Evolutionary conservation across 1,284 basidiomycete species (phyloP), one percentile per base, ranked within the genome.

Genomic region (Trichosporon sp.): DNA sequence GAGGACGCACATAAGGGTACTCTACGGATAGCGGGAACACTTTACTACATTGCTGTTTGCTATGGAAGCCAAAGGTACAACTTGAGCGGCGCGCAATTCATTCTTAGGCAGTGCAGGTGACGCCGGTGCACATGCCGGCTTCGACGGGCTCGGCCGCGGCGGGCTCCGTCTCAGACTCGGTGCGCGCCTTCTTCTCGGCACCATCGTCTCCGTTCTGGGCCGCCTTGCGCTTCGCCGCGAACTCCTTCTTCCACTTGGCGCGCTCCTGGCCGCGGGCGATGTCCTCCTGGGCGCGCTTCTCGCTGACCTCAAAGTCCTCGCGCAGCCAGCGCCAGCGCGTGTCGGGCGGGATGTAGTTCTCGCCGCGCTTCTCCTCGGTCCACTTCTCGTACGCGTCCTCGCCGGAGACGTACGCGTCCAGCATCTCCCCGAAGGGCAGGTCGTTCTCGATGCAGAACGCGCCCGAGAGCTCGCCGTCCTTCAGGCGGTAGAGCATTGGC

Each of bases 331-430:
- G 8, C 42, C n/a, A 18, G 62, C 66, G 60, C 13, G 34, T 53
- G 11, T 21, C 15, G 7, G 60, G 31, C 21, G 47, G 44, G 27
- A 63, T 60, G 47, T 67, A 67, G n/a, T 38, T 12, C 25, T 53
- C 47, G 8, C 32, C 66, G 13, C 35, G 32, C 31, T 53, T 25
- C 62, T 64, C 21, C 44, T 56, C 32, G 11, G 35, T 31, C 15
- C 25, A 67, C 15, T 62, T 23, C 47, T 67, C 66, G 47, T 67
- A 67, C 21, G 29, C 21, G 1, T 63, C 62, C 18, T 51, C 44
- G 34, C 62, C 62, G 29, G 21, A 9, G 12, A 66, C 35, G 35
- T 60, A 66, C 9, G 21, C 34, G 18, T 66, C 65, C 34, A 66
- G 65, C 56, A 12, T 27, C 18, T 66, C 56, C 56, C 56, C 56